Evolutionary conservation across 768 basidiomycete genomes (phyloP).

Genomic region (Crassisporium funariophilum): DNA sequence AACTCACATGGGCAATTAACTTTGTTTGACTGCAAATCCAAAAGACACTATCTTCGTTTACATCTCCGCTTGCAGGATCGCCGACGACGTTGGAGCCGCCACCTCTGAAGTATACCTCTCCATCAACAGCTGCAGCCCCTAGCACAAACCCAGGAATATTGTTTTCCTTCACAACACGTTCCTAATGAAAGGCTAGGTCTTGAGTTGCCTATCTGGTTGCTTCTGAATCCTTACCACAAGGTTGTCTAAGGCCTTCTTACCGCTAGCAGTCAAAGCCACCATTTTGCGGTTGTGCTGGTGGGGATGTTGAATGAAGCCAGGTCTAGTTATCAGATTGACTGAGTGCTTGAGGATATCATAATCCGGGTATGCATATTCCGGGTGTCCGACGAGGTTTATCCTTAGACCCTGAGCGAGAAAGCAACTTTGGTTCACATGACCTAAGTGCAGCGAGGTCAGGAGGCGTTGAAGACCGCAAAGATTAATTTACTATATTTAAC

Average conservation of each 20-base stretch:
- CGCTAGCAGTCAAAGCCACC: neutral
- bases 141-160: slow-evolving; percentile 21
- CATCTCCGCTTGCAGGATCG: slow-evolving; percentile 25
- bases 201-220: too few relatives aligned
- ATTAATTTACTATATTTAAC: too few relatives aligned
- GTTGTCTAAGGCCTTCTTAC: neutral
- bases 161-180: slow-evolving; percentile 2
- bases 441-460: too few relatives aligned
- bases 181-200: too few relatives aligned
- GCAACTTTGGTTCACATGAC: too few relatives aligned
- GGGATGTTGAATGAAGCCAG: too few relatives aligned
- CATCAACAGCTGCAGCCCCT: slow-evolving; percentile 22
- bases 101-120: slow-evolving; percentile 28
- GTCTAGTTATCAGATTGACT: too few relatives aligned
- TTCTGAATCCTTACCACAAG: neutral
- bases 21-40: slow-evolving; percentile 41
- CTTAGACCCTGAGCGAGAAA: too few relatives aligned
- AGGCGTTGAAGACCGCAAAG: too few relatives aligned
- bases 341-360: too few relatives aligned
- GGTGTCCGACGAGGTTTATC: too few relatives aligned
- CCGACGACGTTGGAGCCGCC: slow-evolving; percentile 25
- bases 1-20: slow-evolving; percentile 30
- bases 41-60: slow-evolving; percentile 31
- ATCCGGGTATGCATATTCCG: too few relatives aligned
- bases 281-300: neutral